These are phyloP conservation scores for Mycena floridula DNA, from an alignment of 768 basidiomycete genomes.

Conservation along the genomic window DNA sequence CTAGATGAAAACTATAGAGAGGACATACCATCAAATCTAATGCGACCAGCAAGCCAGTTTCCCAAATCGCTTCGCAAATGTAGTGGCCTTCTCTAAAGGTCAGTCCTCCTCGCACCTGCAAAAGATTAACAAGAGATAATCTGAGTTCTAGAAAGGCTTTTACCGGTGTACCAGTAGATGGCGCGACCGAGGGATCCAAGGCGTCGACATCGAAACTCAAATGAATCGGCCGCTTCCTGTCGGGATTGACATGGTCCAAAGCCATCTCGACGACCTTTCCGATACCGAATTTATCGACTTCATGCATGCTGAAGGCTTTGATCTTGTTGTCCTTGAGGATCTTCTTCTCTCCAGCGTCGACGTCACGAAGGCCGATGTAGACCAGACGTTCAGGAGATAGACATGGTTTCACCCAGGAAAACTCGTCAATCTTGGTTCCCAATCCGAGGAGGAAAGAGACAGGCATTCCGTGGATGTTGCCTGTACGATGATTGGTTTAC, in stretches of 20 bases:
- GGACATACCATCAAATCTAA: constrained; percentile 85
- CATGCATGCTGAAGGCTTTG: constrained; percentile 89
- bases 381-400: constrained; percentile 75
- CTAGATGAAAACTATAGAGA: constrained; percentile 1
- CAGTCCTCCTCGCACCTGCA: constrained; percentile 84
- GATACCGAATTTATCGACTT: constrained; percentile 87
- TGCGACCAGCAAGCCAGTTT: constrained; percentile 89
- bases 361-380: constrained; percentile 95
- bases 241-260: constrained; percentile 86
- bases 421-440: constrained; percentile 32
- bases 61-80: constrained; percentile 87
- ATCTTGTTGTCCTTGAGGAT: constrained; percentile 78
- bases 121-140: constrained; percentile 6
- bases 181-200: constrained; percentile 92
- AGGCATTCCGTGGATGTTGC: constrained; percentile 98
- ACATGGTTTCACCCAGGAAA: constrained; percentile 55
- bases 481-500: constrained; percentile 26
- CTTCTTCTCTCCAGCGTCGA: constrained; percentile 83
- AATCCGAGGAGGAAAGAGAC: constrained; percentile 82
- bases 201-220: constrained; percentile 96
- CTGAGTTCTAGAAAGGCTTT: background rate
- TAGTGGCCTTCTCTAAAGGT: constrained; percentile 99
- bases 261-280: constrained; percentile 97
- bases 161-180: constrained; percentile 89
- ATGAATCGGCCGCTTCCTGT: constrained; percentile 81